Evolutionary conservation across 768 basidiomycete genomes (phyloP), one percentile per base, ranked within the genome.

Genomic region (Termitomyces sp.): DNA sequence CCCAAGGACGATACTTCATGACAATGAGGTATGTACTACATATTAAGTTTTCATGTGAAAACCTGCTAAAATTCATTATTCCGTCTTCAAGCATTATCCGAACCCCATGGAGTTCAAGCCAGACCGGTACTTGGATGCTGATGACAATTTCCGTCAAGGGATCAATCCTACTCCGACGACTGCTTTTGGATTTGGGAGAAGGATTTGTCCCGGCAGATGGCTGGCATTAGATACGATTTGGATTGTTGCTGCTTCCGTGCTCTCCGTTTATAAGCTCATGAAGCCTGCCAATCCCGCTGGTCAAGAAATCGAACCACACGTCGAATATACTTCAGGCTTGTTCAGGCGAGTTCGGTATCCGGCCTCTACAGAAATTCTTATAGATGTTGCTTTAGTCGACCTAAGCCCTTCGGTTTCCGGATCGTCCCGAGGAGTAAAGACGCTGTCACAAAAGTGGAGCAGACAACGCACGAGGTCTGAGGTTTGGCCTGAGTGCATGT

Each of bases 101-200:
- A 50, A 53, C 12, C 60, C 63, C 25, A 54, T 58, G 56, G 57
- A 46, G 25, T 65, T 62, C 38, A 54, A 53, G 15, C 63, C 63
- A 36, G 60, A 65, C 5, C 60, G 63, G 9, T 65, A 38, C 25
- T 7, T 62, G 43, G 48, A 62, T 25, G 48, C 36, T 43, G 63
- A 61, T 3, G 46, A 40, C 17, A 62, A 58, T 43, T 34, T 32
- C 0, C 34, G 31, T 9, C 60, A 5, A 1, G 54, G 38, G 11
- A 55, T 56, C n/a, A 53, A 50, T 47, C 45, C 46, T 25, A 58
- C 31, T 40, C 63, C 63, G n/a, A 55, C 6, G 15, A 37, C 52
- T 17, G 63, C 32, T 5, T 65, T 65, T 47, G 63, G 63, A 5
- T 65, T 62, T 56, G 63, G 63, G 31, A 54, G 63, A 7, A 46